A percentile compares a stretch with the other conserved stretches of the same genome.
phyloP scores from a whole-genome alignment of 306 rosid species.

The Prunus davidiana region DNA sequence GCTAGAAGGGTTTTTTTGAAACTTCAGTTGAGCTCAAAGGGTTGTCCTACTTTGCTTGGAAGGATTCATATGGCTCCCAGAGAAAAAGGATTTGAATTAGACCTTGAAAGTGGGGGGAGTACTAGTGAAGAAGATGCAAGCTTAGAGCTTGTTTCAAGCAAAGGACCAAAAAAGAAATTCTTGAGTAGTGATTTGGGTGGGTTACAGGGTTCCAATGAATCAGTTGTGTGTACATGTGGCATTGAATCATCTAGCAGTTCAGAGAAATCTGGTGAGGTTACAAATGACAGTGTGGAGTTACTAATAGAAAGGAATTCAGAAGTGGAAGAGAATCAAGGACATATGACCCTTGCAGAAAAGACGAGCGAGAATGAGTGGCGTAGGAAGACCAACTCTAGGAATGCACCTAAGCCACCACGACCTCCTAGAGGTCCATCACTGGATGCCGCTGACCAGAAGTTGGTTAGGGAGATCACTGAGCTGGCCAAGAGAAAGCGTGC shows the following conservation, averaged over 20 bases:
- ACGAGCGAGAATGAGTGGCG: constrained; percentile 21
- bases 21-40: not conserved
- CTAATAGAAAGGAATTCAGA: constrained; percentile 32
- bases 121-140: constrained; percentile 46
- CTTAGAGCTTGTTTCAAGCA: constrained; percentile 32
- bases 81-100: constrained; percentile 38
- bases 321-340: constrained; percentile 21
- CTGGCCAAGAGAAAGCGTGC: constrained; percentile 68
- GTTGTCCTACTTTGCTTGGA: not conserved
- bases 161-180: constrained; percentile 21
- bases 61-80: constrained; percentile 12
- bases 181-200: constrained; percentile 32
- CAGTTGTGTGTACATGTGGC: constrained; percentile 32
- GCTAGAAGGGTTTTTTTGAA: not conserved
- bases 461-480: constrained; percentile 57
- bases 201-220: constrained; percentile 30
- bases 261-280: constrained; percentile 29
- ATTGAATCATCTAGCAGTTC: constrained; percentile 33
- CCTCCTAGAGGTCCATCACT: constrained; percentile 71
- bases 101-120: constrained; percentile 57
- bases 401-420: constrained; percentile 65
- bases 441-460: constrained; percentile 62
- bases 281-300: constrained; percentile 26
- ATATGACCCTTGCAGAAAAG: constrained; percentile 12
- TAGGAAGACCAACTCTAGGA: constrained; percentile 36